Base-by-base conservation (phyloP, 495 filamentous ascomycete genomes). In the Pyronema domesticum region DNA sequence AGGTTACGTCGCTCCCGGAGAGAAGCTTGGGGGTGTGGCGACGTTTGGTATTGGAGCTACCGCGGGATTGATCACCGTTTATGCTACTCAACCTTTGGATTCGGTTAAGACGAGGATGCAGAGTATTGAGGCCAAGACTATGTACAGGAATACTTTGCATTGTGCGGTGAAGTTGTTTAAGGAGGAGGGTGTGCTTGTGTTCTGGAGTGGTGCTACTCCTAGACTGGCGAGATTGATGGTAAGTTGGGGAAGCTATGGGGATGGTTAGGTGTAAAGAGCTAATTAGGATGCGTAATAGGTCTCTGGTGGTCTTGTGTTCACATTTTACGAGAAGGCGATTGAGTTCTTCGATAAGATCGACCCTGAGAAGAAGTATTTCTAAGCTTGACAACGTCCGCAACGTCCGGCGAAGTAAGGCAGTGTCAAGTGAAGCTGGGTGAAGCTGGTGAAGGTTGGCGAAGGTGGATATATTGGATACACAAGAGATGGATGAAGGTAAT, bases 311-410 rank as follows among this genome's bases (percentile, higher is more conserved):
- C 94, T 98, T 64, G 93, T 98, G 51, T 98, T 98, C 65, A 88
- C 93, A 3, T 94, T 96, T 89, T 96, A 98, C 67, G 91, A 98
- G 71, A 96, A 96, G 74, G 83, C 83, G 40, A 95, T 98, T 70
- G 93, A 96, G 54, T 60, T 82, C 46, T 75, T 98, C 68, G 83
- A 91, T 65, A 71, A 67, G 55, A 37, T 87, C 18, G 91, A 98
- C 67, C 93, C 91, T 10, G 76, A 94, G 60, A 76, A 80, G 58
- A 80, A 76, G 66, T 95, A 95, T 66, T 78, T 96, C 13, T 53
- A 50, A 34, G 47, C n/a, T 40, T 40, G n/a, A n/a, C n/a, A n/a
- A n/a, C n/a, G n/a, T n/a, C n/a, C n/a, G n/a, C n/a, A n/a, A n/a
- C n/a, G n/a, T n/a, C n/a, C n/a, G n/a, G n/a, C n/a, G n/a, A n/a